Conservation (phyloP, 768 basidiomycete species). For the Megacollybia marginata region DNA sequence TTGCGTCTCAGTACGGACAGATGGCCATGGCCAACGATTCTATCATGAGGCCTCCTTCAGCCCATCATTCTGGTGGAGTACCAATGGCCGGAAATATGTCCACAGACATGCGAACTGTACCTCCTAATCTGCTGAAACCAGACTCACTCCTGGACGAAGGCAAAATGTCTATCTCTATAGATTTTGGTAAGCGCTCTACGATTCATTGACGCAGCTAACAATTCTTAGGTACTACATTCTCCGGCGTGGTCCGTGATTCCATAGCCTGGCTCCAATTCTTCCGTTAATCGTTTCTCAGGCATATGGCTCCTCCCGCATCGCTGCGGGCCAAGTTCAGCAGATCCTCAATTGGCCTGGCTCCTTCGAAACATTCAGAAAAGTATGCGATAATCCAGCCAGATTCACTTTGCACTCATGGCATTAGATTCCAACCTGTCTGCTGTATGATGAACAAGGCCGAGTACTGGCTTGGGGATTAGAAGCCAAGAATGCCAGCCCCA, state of each 20-base stretch:
- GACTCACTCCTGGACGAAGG: slow-evolving; percentile 44
- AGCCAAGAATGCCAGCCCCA: slow-evolving; percentile 72
- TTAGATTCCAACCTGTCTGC: slow-evolving; percentile 72
- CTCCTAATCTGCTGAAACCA: background rate
- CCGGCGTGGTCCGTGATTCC: slow-evolving; percentile 61
- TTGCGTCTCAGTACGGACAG: background rate
- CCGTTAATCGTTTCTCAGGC: slow-evolving; percentile 36
- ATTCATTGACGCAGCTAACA: background rate
- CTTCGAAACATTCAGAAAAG: slow-evolving; percentile 81
- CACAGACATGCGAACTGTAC: background rate
- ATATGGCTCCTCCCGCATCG: slow-evolving; percentile 80
- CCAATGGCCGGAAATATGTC: background rate
- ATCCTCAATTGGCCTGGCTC: slow-evolving; percentile 84
- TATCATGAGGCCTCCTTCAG: slow-evolving; percentile 1
- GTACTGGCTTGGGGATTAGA: slow-evolving; percentile 83
- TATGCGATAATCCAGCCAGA: slow-evolving; percentile 12
- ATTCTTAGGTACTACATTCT: slow-evolving; percentile 72
- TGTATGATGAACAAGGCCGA: slow-evolving; percentile 69
- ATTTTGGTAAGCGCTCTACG: slow-evolving; percentile 52
- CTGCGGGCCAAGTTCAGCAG: slow-evolving; percentile 73
- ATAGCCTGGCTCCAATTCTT: slow-evolving; percentile 1
- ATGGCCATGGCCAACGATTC: background rate
- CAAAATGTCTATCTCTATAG: slow-evolving; percentile 77
- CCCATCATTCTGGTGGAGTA: background rate
- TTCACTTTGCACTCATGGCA: slow-evolving; percentile 1